A percentile compares a stretch with the other conserved stretches of the same genome.
Conservation (phyloP, 1,284 basidiomycete genomes). For the Clitocybe nebularis region DNA sequence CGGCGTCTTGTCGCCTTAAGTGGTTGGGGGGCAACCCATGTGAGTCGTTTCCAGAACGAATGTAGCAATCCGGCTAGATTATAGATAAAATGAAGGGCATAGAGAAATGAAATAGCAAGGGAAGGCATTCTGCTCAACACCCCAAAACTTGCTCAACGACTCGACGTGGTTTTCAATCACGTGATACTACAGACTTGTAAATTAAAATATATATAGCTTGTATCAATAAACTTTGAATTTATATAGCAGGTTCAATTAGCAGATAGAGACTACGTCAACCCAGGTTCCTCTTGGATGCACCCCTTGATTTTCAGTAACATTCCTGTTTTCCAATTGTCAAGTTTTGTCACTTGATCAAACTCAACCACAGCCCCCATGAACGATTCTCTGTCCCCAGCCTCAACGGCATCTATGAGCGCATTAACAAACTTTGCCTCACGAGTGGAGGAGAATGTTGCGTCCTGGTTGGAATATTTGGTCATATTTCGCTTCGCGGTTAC, state of each 20-base stretch:
- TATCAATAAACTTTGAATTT: too few relatives aligned
- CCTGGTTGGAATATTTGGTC: conserved; percentile 69
- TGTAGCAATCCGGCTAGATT: conserved; percentile 37
- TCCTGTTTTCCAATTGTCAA: conserved; percentile 94
- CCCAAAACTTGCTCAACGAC: too few relatives aligned
- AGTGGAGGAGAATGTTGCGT: conserved; percentile 80
- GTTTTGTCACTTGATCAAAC: conserved; percentile 84
- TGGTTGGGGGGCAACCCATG: conserved; percentile 36
- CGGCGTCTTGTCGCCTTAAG: conserved; percentile 48
- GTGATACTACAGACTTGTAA: too few relatives aligned
- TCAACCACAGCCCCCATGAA: conserved; percentile 81
- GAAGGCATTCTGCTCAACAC: too few relatives aligned
- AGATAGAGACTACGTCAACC: conserved; percentile 30
- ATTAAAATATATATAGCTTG: too few relatives aligned
- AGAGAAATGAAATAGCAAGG: conserved; percentile 37
- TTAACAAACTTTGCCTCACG: conserved; percentile 88
- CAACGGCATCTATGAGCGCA: conserved; percentile 74
- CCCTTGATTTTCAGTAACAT: conserved; percentile 88
- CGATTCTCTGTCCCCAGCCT: conserved; percentile 72
- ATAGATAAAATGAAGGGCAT: conserved; percentile 56
- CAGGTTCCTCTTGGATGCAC: conserved; percentile 57
- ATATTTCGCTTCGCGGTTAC: conserved; percentile 82
- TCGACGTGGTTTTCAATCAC: too few relatives aligned
- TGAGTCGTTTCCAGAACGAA: conserved; percentile 36
- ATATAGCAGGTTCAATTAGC: too few relatives aligned